Evolutionary conservation across 768 basidiomycete species (phyloP).

Genomic region (Lentinula aciculospora): DNA sequence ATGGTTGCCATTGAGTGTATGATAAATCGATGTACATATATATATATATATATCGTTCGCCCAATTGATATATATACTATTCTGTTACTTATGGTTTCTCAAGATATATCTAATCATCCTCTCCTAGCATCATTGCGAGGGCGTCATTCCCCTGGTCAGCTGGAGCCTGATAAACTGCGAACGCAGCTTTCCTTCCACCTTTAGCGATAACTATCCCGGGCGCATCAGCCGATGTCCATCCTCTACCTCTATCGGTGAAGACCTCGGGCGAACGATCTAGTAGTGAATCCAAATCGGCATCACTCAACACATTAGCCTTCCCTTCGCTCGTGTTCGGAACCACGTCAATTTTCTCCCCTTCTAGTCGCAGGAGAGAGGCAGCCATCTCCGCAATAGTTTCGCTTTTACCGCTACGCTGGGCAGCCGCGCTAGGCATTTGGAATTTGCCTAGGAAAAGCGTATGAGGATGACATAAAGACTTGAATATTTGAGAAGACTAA

Average conservation of each 20-base stretch:
- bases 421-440: conserved; percentile 60
- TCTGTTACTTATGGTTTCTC: no score
- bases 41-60: no score
- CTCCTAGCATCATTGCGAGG: conserved; percentile 64
- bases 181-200: conserved; percentile 45
- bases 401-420: conserved; percentile 38
- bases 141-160: conserved; percentile 59
- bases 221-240: conserved; percentile 57
- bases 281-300: conserved; percentile 73
- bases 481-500: conserved; percentile 17
- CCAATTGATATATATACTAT: no score
- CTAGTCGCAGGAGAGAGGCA: conserved; percentile 66
- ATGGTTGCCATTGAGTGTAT: conserved; percentile 25
- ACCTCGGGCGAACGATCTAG: conserved; percentile 77
- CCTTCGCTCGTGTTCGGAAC: conserved; percentile 69
- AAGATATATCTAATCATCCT: no score
- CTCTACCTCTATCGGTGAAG: conserved; percentile 62
- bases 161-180: conserved; percentile 74
- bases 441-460: conserved; percentile 63
- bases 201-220: conserved; percentile 15
- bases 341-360: conserved; percentile 87
- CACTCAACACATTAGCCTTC: conserved; percentile 70
- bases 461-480: background rate
- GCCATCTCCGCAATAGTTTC: conserved; percentile 81
- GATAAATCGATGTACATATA: background rate